Conservation (phyloP, 169 alveolate species). For the Pseudocohnilembus persalinus region DNA sequence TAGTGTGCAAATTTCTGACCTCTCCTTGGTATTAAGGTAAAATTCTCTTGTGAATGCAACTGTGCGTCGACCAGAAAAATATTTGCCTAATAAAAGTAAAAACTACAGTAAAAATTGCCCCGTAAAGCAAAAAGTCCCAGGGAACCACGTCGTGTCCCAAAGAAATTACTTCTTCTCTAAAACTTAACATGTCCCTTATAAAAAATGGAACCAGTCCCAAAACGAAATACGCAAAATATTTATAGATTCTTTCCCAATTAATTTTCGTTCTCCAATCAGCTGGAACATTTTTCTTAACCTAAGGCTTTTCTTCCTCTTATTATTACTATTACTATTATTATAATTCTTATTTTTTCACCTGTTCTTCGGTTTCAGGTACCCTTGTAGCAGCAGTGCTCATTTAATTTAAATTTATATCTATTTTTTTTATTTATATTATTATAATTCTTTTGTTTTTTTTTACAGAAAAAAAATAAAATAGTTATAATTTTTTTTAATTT, state of each 20-base stretch:
- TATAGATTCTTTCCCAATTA: neutral
- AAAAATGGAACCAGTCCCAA: neutral
- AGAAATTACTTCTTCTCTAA: neutral
- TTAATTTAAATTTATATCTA: too few species aligned
- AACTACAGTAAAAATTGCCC: neutral
- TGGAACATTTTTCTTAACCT: neutral
- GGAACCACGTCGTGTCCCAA: neutral
- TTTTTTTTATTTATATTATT: too few species aligned
- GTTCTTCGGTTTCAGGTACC: too few species aligned
- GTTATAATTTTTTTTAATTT: too few species aligned
- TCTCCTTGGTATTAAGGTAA: neutral
- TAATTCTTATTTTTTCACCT: too few species aligned
- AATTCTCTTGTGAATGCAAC: neutral
- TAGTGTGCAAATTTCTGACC: neutral
- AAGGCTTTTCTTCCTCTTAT: neutral
- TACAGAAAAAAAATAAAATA: too few species aligned
- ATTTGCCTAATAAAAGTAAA: neutral
- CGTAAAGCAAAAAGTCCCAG: neutral
- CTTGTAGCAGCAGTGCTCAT: too few species aligned
- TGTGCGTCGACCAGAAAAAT: neutral
- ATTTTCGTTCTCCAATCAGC: neutral
- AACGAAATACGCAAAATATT: neutral
- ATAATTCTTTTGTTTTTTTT: too few species aligned
- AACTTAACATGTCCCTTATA: neutral
- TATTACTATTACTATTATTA: too few species aligned